Conservation (phyloP, 495 filamentous ascomycete genomes). For the Penicillium herquei region DNA sequence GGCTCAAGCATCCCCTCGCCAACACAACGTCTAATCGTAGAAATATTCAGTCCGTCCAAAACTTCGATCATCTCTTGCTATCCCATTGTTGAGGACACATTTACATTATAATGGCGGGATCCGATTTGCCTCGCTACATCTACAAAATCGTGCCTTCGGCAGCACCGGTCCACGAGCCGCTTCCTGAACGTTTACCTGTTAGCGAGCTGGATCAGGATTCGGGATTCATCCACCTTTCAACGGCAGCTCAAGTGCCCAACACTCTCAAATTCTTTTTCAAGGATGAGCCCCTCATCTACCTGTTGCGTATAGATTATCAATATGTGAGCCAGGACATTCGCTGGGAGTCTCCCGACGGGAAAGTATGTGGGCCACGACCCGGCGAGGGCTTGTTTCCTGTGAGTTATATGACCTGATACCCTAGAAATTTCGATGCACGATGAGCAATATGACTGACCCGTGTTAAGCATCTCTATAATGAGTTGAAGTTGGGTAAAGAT, state of each 20-base stretch:
- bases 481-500: conserved; percentile 40
- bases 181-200: conserved; percentile 42
- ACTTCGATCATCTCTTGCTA: background rate
- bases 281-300: conserved; percentile 69
- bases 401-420: conserved; percentile 12
- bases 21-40: no score
- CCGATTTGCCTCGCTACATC: conserved; percentile 34
- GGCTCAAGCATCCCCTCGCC: no score
- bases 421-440: background rate
- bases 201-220: conserved; percentile 41
- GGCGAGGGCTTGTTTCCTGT: conserved; percentile 48
- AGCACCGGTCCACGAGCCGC: conserved; percentile 38
- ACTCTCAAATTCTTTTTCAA: conserved; percentile 66
- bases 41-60: background rate
- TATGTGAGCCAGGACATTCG: conserved; percentile 37
- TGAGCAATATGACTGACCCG: conserved; percentile 6
- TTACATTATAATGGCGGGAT: background rate
- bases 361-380: conserved; percentile 38
- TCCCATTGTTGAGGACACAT: background rate
- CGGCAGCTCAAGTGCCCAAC: conserved; percentile 39
- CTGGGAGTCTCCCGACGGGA: conserved; percentile 44
- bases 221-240: conserved; percentile 45
- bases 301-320: conserved; percentile 76
- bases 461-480: conserved; percentile 45
- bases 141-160: conserved; percentile 48